Evolutionary conservation across 805 yeast genomes (phyloP).

Genomic region (Dipodascopsis uninucleata): DNA sequence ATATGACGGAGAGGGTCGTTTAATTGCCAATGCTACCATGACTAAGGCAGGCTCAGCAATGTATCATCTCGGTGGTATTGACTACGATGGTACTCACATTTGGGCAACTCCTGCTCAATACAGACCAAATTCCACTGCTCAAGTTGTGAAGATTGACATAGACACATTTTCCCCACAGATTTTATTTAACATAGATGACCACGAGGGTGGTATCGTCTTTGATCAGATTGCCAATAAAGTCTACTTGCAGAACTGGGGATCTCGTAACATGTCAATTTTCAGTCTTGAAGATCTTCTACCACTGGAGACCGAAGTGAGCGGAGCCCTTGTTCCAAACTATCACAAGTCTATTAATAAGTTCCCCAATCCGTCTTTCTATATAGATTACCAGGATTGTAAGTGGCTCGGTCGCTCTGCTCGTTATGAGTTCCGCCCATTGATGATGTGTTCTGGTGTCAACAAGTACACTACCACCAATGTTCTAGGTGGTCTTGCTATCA

Average conservation of each 20-base stretch:
- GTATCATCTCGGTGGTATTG: conserved; percentile 15
- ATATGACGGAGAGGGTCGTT: conserved; percentile 11
- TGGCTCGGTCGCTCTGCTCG: conserved; percentile 8
- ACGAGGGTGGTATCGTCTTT: conserved; percentile 13
- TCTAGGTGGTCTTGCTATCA: conserved; percentile 13
- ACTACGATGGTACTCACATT: conserved; percentile 12
- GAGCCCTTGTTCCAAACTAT: conserved; percentile 5
- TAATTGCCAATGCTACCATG: conserved; percentile 13
- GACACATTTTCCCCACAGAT: conserved; percentile 7
- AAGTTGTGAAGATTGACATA: conserved; percentile 12
- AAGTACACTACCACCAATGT: not conserved
- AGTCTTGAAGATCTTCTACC: too few species aligned
- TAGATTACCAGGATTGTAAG: conserved; percentile 18
- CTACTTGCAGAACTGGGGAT: conserved; percentile 11
- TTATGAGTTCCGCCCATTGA: conserved; percentile 1
- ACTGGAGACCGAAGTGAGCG: too few species aligned
- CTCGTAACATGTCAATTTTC: too few species aligned
- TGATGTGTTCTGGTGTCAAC: conserved; percentile 15
- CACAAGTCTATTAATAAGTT: not conserved
- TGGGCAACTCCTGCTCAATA: conserved; percentile 16
- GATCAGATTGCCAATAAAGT: conserved; percentile 6
- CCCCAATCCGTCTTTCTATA: conserved; percentile 14
- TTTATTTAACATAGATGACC: conserved; percentile 11
- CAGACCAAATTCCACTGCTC: conserved; percentile 11
- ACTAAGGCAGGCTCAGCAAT: conserved; percentile 8